Base-by-base conservation (phyloP, 2,329 filamentous ascomycete genomes). In the Diaporthe caulivora region DNA sequence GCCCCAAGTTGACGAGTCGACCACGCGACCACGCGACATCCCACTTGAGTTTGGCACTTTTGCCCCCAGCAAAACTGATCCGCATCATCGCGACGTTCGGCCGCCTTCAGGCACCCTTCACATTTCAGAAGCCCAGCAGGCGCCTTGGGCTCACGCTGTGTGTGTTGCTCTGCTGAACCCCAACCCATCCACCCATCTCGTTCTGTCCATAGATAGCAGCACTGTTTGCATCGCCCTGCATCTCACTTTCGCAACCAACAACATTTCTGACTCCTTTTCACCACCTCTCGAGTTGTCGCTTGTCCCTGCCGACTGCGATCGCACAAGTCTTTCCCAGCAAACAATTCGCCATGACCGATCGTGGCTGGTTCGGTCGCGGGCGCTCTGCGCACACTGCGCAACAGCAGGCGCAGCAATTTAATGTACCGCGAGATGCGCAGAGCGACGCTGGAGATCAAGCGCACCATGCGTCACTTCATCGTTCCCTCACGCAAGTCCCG, bases 331-430 rank as follows among this genome's bases (percentile, higher is more conserved):
- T 53, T 18, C 13, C 29, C 31, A 21, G 42, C 5, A 42, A 62
- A 11, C 44, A 57, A 34, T 34, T 17, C 51, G 53, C 18, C 37
- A 72, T 72, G 74, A 57, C 60, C 18, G 75, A 75, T 49, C 58
- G 68, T 24, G 55, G 26, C 24, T 72, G 68, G 60, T 64, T 73
- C 54, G 47, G 42, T 34, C 73, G 73, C 29, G 42, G n/a, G 2
- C 65, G 67, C 29, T 44, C 71, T 17, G 13, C 73, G 44, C 73
- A 75, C 21, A 54, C 24, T 40, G 71, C 29, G 29, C 44, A 58
- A 18, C 69, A 71, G 55, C 54, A 49, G 51, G 17, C 53, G 37
- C 54, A 42, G 13, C 42, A 34, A 4, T 29, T 44, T 34, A 34
- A 51, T 34, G 24, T 29, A 18, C 17, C 44, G 7, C 10, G 11